These are phyloP conservation scores for Magnaporthiopsis rhizophila DNA, from an alignment of 2,329 filamentous ascomycete genomes.

Conservation along the genomic window DNA sequence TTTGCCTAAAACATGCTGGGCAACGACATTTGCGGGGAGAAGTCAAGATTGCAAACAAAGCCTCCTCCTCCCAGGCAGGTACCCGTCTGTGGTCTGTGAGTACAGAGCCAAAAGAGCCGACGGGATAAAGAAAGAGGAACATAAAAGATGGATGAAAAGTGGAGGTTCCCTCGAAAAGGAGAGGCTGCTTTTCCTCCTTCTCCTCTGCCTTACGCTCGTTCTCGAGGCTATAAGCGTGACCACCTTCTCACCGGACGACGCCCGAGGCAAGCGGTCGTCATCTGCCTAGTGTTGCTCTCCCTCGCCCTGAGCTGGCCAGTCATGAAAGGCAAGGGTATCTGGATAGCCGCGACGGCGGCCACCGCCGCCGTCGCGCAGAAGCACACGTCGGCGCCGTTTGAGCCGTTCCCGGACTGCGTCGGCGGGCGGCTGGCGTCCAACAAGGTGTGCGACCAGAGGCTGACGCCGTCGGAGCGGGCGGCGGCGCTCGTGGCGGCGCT, in stretches of 20 bases:
- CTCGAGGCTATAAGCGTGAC: neutral
- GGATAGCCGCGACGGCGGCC: neutral
- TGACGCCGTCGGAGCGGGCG: slow-evolving; percentile 21
- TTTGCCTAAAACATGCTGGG: neutral
- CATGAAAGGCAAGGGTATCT: neutral
- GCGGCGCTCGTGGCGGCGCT: slow-evolving; percentile 22
- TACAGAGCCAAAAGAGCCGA: neutral
- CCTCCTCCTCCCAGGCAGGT: too few species aligned
- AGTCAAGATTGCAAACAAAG: neutral
- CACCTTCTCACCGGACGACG: too few species aligned
- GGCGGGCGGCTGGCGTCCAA: slow-evolving; percentile 24
- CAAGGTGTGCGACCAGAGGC: slow-evolving; percentile 22
- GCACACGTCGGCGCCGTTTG: neutral
- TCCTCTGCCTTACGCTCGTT: too few species aligned
- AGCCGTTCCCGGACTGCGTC: slow-evolving; percentile 23
- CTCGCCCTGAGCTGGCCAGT: neutral
- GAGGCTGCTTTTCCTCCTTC: neutral
- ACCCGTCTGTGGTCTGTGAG: neutral
- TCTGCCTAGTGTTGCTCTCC: neutral
- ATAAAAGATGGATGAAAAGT: neutral
- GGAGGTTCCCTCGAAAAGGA: neutral
- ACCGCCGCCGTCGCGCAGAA: neutral
- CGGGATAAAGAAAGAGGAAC: neutral
- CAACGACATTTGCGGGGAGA: neutral
- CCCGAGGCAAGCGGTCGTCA: neutral